Percentiles rank a stretch among this genome's conserved stretches.
Conservation (phyloP, 1,139 yeast genomes). For the Magnusiomyces paraingens region DNA sequence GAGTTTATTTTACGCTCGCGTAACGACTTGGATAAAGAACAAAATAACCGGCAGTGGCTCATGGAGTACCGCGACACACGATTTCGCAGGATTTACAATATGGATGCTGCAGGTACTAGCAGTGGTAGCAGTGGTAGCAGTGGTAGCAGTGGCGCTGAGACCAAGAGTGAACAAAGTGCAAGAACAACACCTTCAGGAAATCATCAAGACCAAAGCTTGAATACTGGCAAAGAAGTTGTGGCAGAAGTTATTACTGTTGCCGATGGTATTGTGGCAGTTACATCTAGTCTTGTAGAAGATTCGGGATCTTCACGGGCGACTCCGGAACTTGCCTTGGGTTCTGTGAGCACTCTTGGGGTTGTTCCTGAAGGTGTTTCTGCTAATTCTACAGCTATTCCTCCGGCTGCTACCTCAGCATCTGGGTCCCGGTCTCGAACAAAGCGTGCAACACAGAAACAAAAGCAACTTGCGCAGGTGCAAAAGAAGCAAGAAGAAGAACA, state of each 20-base stretch:
- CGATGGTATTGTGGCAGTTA: too few relatives aligned
- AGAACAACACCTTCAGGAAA: too few relatives aligned
- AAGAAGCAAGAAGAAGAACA: not conserved
- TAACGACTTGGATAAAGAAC: conserved; percentile 68
- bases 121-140: not conserved
- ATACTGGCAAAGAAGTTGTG: too few relatives aligned
- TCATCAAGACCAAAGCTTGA: too few relatives aligned
- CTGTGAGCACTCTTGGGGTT: too few relatives aligned
- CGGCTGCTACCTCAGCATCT: not conserved
- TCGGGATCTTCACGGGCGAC: too few relatives aligned
- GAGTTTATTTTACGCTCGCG: conserved; percentile 88
- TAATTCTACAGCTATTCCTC: too few relatives aligned
- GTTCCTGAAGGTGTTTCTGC: too few relatives aligned
- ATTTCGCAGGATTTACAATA: conserved; percentile 7
- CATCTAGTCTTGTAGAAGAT: too few relatives aligned
- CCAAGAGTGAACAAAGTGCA: not conserved
- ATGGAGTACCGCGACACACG: conserved; percentile 24
- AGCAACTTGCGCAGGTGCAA: not conserved
- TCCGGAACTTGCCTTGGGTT: too few relatives aligned
- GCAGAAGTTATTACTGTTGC: too few relatives aligned
- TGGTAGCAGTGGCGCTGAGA: not conserved
- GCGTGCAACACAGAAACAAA: not conserved
- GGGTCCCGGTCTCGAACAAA: not conserved
- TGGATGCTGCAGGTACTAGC: conserved; percentile 8
- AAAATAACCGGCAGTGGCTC: conserved; percentile 47